These are phyloP conservation scores for Blastobotrys americana DNA, from an alignment of 805 yeast species.

Conservation along the genomic window DNA sequence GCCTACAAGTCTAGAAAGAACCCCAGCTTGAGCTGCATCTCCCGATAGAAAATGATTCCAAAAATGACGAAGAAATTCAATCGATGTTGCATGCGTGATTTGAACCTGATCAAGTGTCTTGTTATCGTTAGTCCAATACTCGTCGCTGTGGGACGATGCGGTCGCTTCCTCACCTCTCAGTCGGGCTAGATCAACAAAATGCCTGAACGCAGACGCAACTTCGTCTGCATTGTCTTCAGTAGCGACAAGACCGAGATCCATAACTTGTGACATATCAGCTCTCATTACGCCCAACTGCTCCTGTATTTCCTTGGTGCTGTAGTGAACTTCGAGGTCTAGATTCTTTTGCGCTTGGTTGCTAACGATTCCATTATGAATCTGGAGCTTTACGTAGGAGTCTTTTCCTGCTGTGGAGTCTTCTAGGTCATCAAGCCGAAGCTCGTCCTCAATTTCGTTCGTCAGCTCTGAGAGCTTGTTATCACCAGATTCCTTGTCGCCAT, in stretches of 20 bases:
- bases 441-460: constrained; percentile 1
- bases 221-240: background rate
- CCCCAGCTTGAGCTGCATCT: constrained; percentile 36
- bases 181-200: constrained; percentile 11
- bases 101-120: constrained; percentile 45
- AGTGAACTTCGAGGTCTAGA: background rate
- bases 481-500: constrained; percentile 1
- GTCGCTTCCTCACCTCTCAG: constrained; percentile 16
- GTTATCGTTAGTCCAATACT: constrained; percentile 15
- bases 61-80: constrained; percentile 69
- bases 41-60: constrained; percentile 38
- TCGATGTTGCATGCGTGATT: constrained; percentile 61
- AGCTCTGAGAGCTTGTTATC: constrained; percentile 11
- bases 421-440: constrained; percentile 6
- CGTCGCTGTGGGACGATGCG: constrained; percentile 1
- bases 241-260: constrained; percentile 3
- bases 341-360: background rate
- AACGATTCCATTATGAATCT: background rate
- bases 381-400: background rate
- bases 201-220: constrained; percentile 12
- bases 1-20: constrained; percentile 41
- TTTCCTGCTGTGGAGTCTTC: background rate
- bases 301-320: background rate
- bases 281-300: background rate
- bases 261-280: background rate